Evolutionary conservation across 2,329 filamentous ascomycete species (phyloP).

Genomic region (Dryadomyces quercus-mongolicae): DNA sequence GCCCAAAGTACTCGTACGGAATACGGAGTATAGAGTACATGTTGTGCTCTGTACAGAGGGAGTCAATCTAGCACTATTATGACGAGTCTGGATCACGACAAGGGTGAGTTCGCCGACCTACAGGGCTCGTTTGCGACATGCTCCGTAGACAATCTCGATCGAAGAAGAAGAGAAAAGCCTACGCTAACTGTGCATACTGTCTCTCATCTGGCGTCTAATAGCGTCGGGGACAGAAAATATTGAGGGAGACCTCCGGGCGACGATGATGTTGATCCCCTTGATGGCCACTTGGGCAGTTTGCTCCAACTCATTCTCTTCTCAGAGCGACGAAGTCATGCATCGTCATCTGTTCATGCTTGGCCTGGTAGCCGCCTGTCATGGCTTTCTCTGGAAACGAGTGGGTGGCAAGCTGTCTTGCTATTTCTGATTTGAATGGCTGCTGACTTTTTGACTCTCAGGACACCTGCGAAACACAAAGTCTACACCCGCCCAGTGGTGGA

Average conservation of each 20-base stretch:
- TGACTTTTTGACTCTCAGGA: not conserved
- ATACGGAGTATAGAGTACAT: not conserved
- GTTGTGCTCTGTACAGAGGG: not conserved
- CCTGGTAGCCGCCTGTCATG: not conserved
- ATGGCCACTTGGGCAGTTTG: too few relatives aligned
- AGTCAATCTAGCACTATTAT: not conserved
- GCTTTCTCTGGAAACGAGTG: not conserved
- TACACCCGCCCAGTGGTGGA: not conserved
- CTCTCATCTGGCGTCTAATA: too few relatives aligned
- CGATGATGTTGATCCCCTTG: too few relatives aligned
- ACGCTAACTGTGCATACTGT: too few relatives aligned
- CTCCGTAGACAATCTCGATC: not conserved
- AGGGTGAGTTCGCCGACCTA: too few relatives aligned
- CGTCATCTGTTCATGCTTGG: not conserved
- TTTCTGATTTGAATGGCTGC: not conserved
- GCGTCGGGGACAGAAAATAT: too few relatives aligned
- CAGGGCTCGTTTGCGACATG: not conserved
- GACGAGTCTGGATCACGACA: too few relatives aligned
- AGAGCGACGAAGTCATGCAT: not conserved
- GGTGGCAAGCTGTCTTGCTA: not conserved
- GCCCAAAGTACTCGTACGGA: not conserved
- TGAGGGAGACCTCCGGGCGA: too few relatives aligned
- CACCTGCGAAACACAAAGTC: not conserved
- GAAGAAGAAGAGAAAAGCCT: too few relatives aligned
- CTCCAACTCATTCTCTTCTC: not conserved